A percentile compares a stretch with the other conserved stretches of the same genome.
phyloP scores from a whole-genome alignment of 2,329 filamentous ascomycete genomes.

The Calonectria hongkongensis region DNA sequence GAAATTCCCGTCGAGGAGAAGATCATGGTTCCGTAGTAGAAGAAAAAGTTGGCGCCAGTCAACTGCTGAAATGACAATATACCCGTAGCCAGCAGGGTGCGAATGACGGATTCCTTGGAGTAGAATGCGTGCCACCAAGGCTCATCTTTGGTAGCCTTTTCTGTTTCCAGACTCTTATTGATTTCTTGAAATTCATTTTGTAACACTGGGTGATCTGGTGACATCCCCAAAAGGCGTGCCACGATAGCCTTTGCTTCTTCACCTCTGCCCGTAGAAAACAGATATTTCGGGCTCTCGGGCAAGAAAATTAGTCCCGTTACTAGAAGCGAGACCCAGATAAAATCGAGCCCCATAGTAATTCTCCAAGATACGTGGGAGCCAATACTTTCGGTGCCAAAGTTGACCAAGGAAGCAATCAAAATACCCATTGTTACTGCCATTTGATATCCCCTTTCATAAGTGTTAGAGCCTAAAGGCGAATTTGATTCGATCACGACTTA shows the following conservation, averaged over 20 bases:
- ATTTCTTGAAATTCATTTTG: neutral
- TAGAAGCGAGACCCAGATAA: slow-evolving; percentile 2
- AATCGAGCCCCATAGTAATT: slow-evolving; percentile 12
- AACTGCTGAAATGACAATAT: slow-evolving; percentile 6
- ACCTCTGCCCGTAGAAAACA: neutral
- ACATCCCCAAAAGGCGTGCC: neutral
- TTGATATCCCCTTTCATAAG: neutral
- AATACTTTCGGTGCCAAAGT: slow-evolving; percentile 5
- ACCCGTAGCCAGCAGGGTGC: neutral
- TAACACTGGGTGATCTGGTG: neutral
- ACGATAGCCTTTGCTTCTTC: slow-evolving; percentile 10
- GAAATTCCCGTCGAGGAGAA: slow-evolving; percentile 16
- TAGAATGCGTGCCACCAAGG: neutral
- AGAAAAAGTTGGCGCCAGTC: slow-evolving; percentile 19
- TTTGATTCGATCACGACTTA: neutral
- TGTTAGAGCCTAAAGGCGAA: neutral
- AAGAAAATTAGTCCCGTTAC: neutral
- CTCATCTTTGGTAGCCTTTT: neutral
- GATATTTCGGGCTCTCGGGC: slow-evolving; percentile 11
- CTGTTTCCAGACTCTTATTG: neutral
- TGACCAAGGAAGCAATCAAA: neutral
- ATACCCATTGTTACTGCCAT: slow-evolving; percentile 16
- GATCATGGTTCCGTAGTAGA: slow-evolving; percentile 19
- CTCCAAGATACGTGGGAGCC: neutral
- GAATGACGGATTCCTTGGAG: neutral